Evolutionary conservation across 2,329 filamentous ascomycete genomes (phyloP).

Genomic region (Colletotrichum falcatum): DNA sequence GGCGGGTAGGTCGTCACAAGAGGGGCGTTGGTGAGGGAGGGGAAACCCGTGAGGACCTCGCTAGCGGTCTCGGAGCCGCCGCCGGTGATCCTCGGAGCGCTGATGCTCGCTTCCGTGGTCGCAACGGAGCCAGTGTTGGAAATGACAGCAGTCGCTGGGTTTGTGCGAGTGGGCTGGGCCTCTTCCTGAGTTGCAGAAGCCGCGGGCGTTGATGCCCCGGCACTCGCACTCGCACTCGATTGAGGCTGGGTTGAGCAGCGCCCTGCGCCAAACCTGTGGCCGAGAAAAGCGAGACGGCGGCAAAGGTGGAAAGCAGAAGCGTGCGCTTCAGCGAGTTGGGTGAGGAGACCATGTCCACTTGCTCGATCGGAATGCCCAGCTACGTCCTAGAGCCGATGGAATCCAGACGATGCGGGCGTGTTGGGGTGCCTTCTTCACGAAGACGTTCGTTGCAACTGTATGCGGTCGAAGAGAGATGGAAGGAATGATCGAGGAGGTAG

Average conservation of each 20-base stretch:
- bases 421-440: not conserved
- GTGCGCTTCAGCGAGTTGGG: conserved; percentile 37
- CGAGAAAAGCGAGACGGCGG: conserved; percentile 47
- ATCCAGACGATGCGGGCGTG: conserved; percentile 3
- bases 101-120: conserved; percentile 37
- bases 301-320: conserved; percentile 88
- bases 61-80: conserved; percentile 41
- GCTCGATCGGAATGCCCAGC: not conserved
- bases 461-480: conserved; percentile 13
- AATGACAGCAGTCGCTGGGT: conserved; percentile 40
- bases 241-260: too few relatives aligned
- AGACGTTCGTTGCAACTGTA: not conserved
- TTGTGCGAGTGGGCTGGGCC: conserved; percentile 40
- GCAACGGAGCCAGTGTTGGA: conserved; percentile 43
- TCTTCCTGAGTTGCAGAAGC: conserved; percentile 20
- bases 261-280: conserved; percentile 50
- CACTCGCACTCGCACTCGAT: not conserved
- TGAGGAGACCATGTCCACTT: conserved; percentile 34
- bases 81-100: conserved; percentile 43
- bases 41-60: conserved; percentile 50
- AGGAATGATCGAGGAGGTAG: not conserved
- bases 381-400: not conserved
- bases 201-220: conserved; percentile 15
- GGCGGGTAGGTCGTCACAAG: conserved; percentile 72
- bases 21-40: conserved; percentile 56